Percentiles rank a stretch among this genome's conserved stretches.
phyloP scores from a whole-genome alignment of 1,139 yeast species.

The Geotrichum aggregatum region DNA sequence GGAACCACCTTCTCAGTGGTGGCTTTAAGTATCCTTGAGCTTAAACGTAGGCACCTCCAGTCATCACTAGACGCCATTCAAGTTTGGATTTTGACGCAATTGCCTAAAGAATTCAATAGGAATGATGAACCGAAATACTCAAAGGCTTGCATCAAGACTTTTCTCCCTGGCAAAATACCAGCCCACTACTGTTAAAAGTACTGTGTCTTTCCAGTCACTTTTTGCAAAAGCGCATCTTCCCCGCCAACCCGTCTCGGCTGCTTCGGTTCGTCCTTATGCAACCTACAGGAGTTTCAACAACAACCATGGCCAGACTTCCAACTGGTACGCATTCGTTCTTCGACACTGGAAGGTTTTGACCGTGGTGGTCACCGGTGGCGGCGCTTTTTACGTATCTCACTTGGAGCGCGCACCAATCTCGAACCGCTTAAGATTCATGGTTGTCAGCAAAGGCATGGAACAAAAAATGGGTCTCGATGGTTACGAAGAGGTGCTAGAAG shows the following conservation, averaged over 20 bases:
- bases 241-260: background rate
- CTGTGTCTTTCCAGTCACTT: too few species aligned
- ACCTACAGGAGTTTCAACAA: constrained; percentile 20
- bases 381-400: constrained; percentile 41
- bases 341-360: constrained; percentile 21
- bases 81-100: too few species aligned
- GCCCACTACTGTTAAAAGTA: too few species aligned
- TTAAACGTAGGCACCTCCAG: too few species aligned
- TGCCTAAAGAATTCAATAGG: too few species aligned
- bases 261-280: constrained; percentile 10
- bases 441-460: constrained; percentile 70
- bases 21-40: too few species aligned
- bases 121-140: too few species aligned
- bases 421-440: constrained; percentile 64
- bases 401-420: constrained; percentile 82
- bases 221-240: too few species aligned
- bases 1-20: too few species aligned
- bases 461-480: constrained; percentile 61
- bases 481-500: constrained; percentile 54
- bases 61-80: too few species aligned
- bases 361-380: constrained; percentile 5
- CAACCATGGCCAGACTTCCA: constrained; percentile 1
- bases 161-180: background rate
- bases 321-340: constrained; percentile 11
- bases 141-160: too few species aligned